A percentile compares a stretch with the other conserved stretches of the same genome.
These are phyloP conservation scores for Acacia concinna DNA, from an alignment of 331 rosid genomes.

Conservation along the genomic window DNA sequence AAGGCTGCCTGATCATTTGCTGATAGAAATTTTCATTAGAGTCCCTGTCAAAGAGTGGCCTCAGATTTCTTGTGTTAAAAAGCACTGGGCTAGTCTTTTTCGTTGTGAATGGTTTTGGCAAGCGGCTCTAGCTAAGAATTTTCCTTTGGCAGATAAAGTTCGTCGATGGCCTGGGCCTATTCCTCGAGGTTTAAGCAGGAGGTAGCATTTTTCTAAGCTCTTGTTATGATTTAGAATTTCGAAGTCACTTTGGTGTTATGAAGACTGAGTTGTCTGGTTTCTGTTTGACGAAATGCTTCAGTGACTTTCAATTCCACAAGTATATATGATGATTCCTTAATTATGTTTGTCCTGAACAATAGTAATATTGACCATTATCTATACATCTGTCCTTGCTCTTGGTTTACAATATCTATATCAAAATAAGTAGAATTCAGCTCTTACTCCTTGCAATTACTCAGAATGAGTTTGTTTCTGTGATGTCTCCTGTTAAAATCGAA, in stretches of 20 bases:
- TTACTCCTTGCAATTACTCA: not conserved
- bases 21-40: slow-evolving; percentile 65
- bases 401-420: not conserved
- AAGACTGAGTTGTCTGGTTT: not conserved
- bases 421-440: not conserved
- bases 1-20: slow-evolving; percentile 66
- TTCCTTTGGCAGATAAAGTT: slow-evolving; percentile 49
- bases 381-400: not conserved
- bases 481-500: not conserved
- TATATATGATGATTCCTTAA: not conserved
- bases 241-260: not conserved
- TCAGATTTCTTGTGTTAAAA: slow-evolving; percentile 54
- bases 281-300: slow-evolving; percentile 11
- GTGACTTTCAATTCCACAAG: not conserved
- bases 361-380: not conserved
- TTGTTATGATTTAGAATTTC: not conserved
- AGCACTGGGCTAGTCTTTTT: slow-evolving; percentile 68
- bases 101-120: slow-evolving; percentile 64
- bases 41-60: slow-evolving; percentile 56
- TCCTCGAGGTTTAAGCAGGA: slow-evolving; percentile 52
- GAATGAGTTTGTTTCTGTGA: not conserved
- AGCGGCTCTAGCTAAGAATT: slow-evolving; percentile 55
- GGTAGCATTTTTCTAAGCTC: slow-evolving; percentile 34
- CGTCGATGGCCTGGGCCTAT: slow-evolving; percentile 76
- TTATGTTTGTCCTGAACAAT: not conserved